Conservation (phyloP, 306 rosid species). For the Dalbergia cultrata region DNA sequence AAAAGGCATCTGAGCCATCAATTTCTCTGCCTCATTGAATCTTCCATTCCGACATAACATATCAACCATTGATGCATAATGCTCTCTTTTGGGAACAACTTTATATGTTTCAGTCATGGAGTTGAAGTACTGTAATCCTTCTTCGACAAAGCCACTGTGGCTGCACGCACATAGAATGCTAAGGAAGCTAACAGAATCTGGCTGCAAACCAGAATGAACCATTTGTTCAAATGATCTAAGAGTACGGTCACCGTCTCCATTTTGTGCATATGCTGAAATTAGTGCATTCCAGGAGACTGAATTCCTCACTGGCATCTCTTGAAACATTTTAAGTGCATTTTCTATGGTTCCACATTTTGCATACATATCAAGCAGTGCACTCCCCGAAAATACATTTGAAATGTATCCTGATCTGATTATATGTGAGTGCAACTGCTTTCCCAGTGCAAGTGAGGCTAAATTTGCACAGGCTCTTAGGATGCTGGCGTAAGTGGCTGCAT, state of each 20-base stretch:
- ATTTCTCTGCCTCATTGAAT: constrained; percentile 76
- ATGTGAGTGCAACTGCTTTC: constrained; percentile 77
- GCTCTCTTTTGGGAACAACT: constrained; percentile 76
- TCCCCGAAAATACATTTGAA: constrained; percentile 83
- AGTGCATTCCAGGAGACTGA: constrained; percentile 88
- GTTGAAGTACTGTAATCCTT: constrained; percentile 70
- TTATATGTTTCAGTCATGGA: constrained; percentile 64
- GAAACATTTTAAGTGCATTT: constrained; percentile 72
- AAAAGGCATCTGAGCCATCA: constrained; percentile 79
- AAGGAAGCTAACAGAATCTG: constrained; percentile 87
- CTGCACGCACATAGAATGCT: constrained; percentile 83
- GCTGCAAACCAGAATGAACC: constrained; percentile 77
- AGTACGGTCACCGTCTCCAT: constrained; percentile 73
- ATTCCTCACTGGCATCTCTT: constrained; percentile 85
- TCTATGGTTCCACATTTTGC: constrained; percentile 92
- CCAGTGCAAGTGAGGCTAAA: constrained; percentile 72
- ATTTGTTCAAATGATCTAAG: constrained; percentile 72
- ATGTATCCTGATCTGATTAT: constrained; percentile 70
- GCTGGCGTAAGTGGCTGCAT: constrained; percentile 88
- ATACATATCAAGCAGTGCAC: constrained; percentile 92
- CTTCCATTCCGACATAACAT: constrained; percentile 78
- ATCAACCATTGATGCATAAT: constrained; percentile 81
- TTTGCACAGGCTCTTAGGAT: constrained; percentile 76
- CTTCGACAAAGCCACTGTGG: constrained; percentile 88
- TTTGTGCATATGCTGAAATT: constrained; percentile 86